Evolutionary conservation across 2,329 filamentous ascomycete genomes (phyloP).

Genomic region (Botryotinia narcissicola): DNA sequence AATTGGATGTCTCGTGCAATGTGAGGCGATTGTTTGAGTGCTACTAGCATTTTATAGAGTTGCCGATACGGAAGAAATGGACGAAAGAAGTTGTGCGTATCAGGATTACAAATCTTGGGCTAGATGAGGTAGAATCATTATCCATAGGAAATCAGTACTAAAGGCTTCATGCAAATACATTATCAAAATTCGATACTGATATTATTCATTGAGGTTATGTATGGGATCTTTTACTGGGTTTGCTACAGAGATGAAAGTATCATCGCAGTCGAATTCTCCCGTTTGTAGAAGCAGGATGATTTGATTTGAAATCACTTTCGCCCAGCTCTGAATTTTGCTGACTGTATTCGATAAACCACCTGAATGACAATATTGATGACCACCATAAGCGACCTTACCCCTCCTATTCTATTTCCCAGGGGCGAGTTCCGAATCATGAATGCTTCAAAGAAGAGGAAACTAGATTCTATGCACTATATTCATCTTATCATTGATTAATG

Average conservation of each 20-base stretch:
- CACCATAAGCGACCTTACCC: too few species aligned
- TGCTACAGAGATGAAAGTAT: neutral
- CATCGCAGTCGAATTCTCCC: accelerated
- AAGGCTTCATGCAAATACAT: neutral
- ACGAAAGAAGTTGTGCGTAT: neutral
- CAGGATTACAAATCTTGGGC: neutral
- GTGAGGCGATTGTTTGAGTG: neutral
- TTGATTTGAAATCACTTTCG: neutral
- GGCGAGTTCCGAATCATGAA: neutral
- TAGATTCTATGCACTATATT: neutral
- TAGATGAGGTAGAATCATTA: neutral
- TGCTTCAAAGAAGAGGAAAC: neutral
- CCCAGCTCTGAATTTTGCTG: neutral
- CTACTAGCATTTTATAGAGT: neutral
- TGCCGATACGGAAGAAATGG: neutral
- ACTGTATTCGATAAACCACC: neutral
- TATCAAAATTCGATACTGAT: neutral
- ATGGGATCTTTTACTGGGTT: neutral
- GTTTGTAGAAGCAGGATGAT: neutral
- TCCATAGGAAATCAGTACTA: neutral
- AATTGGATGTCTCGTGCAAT: constrained; percentile 13
- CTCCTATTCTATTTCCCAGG: neutral
- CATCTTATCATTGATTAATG: neutral
- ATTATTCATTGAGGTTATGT: neutral
- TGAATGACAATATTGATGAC: neutral